Evolutionary conservation across 2,329 filamentous ascomycete genomes (phyloP).

Genomic region (Pseudogymnoascus verrucosus): DNA sequence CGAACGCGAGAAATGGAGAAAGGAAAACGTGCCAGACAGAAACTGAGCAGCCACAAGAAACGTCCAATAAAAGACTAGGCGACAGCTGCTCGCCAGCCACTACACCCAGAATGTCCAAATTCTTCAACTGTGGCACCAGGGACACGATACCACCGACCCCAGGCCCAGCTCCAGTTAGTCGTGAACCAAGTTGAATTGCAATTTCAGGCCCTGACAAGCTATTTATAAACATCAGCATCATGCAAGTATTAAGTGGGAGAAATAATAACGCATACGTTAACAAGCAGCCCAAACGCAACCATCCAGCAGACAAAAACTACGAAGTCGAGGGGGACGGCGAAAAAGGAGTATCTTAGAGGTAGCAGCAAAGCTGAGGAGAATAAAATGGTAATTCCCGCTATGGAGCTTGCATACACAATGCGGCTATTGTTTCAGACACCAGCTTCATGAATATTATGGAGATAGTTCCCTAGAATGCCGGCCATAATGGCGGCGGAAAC

Average conservation of each 20-base stretch:
- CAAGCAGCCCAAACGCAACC: conserved; percentile 6
- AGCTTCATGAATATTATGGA: background rate
- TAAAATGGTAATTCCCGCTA: conserved; percentile 4
- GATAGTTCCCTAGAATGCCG: conserved; percentile 2
- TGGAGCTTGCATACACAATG: conserved; percentile 1
- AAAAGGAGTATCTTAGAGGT: conserved; percentile 8
- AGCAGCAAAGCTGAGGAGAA: background rate
- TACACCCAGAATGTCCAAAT: background rate
- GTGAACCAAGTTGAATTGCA: conserved; percentile 8
- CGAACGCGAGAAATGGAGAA: too few species aligned
- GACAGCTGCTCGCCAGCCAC: background rate
- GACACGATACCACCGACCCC: background rate
- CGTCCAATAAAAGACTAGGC: background rate
- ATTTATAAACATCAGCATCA: background rate
- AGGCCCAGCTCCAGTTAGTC: background rate
- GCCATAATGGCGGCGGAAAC: conserved; percentile 1
- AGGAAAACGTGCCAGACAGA: too few species aligned
- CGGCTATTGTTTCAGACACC: background rate
- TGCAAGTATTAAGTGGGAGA: background rate
- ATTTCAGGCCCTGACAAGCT: background rate
- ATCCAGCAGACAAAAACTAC: conserved; percentile 5
- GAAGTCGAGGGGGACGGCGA: background rate
- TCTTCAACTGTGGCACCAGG: background rate
- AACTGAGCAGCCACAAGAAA: too few species aligned
- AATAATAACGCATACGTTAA: background rate